Evolutionary conservation across 805 yeast genomes (phyloP).

Genomic region (Pichia exigua): DNA sequence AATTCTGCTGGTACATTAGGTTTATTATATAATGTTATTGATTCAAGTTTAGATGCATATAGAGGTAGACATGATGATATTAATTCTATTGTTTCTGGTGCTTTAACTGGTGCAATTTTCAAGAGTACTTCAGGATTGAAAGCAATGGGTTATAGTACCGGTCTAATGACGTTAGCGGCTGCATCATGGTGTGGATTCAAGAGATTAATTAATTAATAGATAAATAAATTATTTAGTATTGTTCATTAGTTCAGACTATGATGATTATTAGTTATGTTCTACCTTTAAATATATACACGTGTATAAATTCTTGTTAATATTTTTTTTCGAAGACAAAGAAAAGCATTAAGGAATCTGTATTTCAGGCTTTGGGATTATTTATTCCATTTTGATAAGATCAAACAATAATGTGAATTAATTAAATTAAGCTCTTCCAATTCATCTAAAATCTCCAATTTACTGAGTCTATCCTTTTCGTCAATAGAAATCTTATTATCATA

Average conservation of each 20-base stretch:
- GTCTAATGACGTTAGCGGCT: constrained; percentile 80
- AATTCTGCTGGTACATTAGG: constrained; percentile 94
- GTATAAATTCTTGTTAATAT: not conserved
- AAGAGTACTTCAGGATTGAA: constrained; percentile 76
- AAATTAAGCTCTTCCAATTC: constrained; percentile 66
- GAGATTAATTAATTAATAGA: constrained; percentile 21
- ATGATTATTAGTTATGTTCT: not conserved
- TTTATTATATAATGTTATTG: constrained; percentile 75
- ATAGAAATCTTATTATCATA: constrained; percentile 36
- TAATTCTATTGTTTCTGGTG: constrained; percentile 85
- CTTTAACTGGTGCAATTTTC: constrained; percentile 85
- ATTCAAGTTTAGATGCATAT: constrained; percentile 65
- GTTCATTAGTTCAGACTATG: not conserved
- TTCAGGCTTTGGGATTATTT: constrained; percentile 10
- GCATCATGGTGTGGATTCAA: constrained; percentile 89
- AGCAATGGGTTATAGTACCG: constrained; percentile 85
- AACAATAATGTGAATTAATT: constrained; percentile 54
- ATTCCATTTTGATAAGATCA: constrained; percentile 26
- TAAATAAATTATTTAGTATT: not conserved
- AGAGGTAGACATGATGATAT: constrained; percentile 86
- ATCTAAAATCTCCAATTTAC: constrained; percentile 56
- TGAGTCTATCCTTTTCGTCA: constrained; percentile 37
- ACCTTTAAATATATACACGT: not conserved
- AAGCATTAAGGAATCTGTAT: too few relatives aligned
- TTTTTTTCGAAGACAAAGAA: not conserved